These are phyloP conservation scores for Hortiboletus campestris DNA, from an alignment of 768 basidiomycete species.

Conservation along the genomic window DNA sequence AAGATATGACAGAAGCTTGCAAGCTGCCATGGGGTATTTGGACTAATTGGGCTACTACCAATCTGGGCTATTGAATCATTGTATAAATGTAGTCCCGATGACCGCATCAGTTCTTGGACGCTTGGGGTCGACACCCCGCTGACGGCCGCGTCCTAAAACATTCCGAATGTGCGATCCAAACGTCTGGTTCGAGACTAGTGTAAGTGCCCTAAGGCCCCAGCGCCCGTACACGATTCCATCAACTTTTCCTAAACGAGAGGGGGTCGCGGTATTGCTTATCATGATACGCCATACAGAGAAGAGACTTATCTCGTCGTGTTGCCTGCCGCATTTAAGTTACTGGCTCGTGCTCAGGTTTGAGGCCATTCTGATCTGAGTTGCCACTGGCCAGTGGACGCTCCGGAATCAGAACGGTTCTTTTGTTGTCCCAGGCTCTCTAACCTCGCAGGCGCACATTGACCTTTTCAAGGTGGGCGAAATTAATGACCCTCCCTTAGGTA, in stretches of 20 bases:
- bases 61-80: too few species aligned
- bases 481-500: conserved; percentile 50
- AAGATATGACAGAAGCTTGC: too few species aligned
- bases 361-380: conserved; percentile 46
- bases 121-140: too few species aligned
- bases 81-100: too few species aligned
- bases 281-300: conserved; percentile 1
- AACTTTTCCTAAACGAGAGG: not conserved
- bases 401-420: conserved; percentile 54
- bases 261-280: not conserved
- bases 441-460: conserved; percentile 56
- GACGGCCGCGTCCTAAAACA: too few species aligned
- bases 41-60: too few species aligned
- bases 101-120: too few species aligned
- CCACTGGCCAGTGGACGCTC: too few species aligned
- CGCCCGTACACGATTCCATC: not conserved
- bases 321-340: conserved; percentile 12
- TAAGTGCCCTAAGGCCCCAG: not conserved
- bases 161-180: too few species aligned
- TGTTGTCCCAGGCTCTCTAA: conserved; percentile 48
- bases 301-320: conserved; percentile 1
- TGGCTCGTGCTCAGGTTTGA: conserved; percentile 29
- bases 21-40: too few species aligned
- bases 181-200: not conserved
- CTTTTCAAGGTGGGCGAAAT: conserved; percentile 51